A percentile compares a stretch with the other conserved stretches of the same genome.
phyloP scores from a whole-genome alignment of 768 basidiomycete genomes.

The Calocera cornea region DNA sequence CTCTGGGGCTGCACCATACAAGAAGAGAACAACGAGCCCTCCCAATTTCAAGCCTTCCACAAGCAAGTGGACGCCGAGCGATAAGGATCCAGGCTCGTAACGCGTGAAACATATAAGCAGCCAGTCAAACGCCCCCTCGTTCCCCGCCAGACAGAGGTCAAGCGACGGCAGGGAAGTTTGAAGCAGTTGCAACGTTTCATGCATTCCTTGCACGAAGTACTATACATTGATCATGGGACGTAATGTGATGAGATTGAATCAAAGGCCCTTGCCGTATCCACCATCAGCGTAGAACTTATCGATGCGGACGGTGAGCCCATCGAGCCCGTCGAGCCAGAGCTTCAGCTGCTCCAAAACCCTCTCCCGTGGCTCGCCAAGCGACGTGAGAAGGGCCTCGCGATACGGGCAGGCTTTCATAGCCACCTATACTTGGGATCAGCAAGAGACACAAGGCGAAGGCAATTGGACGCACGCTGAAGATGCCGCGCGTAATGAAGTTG shows the following conservation, averaged over 20 bases:
- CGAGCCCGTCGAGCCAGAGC: constrained; percentile 42
- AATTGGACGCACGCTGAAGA: constrained; percentile 45
- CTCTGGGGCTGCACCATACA: too few relatives aligned
- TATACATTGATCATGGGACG: background rate
- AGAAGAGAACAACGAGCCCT: background rate
- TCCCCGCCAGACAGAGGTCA: too few relatives aligned
- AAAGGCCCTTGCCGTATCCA: constrained; percentile 34
- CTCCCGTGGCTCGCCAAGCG: constrained; percentile 37
- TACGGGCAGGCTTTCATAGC: constrained; percentile 59
- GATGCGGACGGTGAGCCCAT: constrained; percentile 34
- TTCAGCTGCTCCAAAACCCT: constrained; percentile 36
- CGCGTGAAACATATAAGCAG: too few relatives aligned
- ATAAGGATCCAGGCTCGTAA: too few relatives aligned
- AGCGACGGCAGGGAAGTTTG: background rate
- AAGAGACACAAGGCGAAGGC: background rate
- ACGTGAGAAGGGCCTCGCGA: constrained; percentile 43
- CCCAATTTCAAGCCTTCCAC: too few relatives aligned
- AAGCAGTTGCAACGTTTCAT: background rate
- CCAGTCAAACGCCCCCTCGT: too few relatives aligned
- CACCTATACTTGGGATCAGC: constrained; percentile 25
- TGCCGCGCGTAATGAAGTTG: constrained; percentile 48
- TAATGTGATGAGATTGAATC: constrained; percentile 8
- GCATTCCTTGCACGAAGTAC: background rate
- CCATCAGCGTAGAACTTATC: constrained; percentile 35
- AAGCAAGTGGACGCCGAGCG: too few relatives aligned